phyloP scores from a whole-genome alignment of 2,329 filamentous ascomycete species.

The Daldinia sp. region DNA sequence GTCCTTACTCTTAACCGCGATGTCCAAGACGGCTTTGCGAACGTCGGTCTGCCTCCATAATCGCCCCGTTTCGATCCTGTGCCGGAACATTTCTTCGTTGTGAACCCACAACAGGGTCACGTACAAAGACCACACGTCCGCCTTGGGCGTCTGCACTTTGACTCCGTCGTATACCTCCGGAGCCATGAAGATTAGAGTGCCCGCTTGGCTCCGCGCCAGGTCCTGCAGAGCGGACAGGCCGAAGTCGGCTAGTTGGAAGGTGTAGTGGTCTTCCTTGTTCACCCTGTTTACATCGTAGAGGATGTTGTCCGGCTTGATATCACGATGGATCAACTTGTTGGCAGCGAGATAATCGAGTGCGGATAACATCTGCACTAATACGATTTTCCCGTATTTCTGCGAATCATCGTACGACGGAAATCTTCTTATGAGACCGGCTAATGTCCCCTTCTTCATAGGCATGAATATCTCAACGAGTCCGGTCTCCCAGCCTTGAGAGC shows the following conservation, averaged over 20 bases:
- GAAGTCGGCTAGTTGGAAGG: slow-evolving; percentile 28
- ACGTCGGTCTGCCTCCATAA: neutral
- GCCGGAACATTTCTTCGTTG: neutral
- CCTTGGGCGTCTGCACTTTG: slow-evolving; percentile 9
- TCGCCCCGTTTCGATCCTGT: neutral
- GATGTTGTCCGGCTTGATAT: slow-evolving; percentile 40
- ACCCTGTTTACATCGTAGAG: slow-evolving; percentile 15
- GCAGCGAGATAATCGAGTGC: slow-evolving; percentile 31
- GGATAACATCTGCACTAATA: slow-evolving; percentile 23
- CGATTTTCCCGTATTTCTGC: neutral
- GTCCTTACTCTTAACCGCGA: neutral
- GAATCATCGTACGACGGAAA: neutral
- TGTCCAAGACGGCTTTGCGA: neutral
- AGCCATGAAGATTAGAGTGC: slow-evolving; percentile 13
- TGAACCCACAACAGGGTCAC: slow-evolving; percentile 21
- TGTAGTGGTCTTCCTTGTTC: neutral
- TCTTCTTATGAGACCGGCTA: neutral
- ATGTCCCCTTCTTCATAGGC: slow-evolving; percentile 12
- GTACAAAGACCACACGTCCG: slow-evolving; percentile 35
- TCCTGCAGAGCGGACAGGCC: neutral
- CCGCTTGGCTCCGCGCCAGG: neutral
- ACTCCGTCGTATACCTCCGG: slow-evolving; percentile 12
- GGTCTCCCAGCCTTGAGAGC: slow-evolving; percentile 9
- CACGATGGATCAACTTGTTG: slow-evolving; percentile 29
- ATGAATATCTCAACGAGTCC: slow-evolving; percentile 22